These are phyloP conservation scores for Scortechinia acanthostroma DNA, from an alignment of 2,329 filamentous ascomycete species.

Conservation along the genomic window DNA sequence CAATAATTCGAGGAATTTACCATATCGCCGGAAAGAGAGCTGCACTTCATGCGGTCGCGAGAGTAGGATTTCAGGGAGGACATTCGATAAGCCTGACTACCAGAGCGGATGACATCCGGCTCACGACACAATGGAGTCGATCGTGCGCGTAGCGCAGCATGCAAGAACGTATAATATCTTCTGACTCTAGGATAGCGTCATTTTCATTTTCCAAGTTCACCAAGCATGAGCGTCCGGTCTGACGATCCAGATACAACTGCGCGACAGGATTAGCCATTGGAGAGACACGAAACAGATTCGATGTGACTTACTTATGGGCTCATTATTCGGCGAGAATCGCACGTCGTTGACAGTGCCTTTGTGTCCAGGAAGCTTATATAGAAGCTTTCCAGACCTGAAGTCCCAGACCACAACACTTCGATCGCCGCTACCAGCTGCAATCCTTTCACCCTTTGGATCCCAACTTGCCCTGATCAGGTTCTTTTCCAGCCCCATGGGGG, in stretches of 20 bases:
- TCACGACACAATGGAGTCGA: no score
- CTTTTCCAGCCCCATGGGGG: conserved; percentile 78
- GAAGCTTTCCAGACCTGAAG: conserved; percentile 74
- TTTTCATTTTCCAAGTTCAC: conserved; percentile 3
- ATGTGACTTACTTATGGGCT: conserved; percentile 73
- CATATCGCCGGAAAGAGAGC: no score
- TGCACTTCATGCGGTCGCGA: no score
- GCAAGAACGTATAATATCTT: no score
- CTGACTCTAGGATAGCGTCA: conserved; percentile 3
- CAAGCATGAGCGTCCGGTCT: background rate
- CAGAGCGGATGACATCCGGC: no score
- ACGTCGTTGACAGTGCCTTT: conserved; percentile 93
- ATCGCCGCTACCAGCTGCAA: conserved; percentile 84
- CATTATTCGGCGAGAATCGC: conserved; percentile 76
- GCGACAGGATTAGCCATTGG: background rate
- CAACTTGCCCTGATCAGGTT: conserved; percentile 86
- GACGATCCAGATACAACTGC: background rate
- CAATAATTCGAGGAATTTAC: no score
- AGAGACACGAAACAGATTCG: background rate
- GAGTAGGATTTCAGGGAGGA: no score
- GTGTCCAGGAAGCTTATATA: conserved; percentile 92
- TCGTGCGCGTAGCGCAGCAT: no score
- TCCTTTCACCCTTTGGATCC: conserved; percentile 77
- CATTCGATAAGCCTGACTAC: no score
- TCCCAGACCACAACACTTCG: conserved; percentile 90